These are phyloP conservation scores for Filosporella fistucella DNA, from an alignment of 495 filamentous ascomycete genomes.

Conservation along the genomic window DNA sequence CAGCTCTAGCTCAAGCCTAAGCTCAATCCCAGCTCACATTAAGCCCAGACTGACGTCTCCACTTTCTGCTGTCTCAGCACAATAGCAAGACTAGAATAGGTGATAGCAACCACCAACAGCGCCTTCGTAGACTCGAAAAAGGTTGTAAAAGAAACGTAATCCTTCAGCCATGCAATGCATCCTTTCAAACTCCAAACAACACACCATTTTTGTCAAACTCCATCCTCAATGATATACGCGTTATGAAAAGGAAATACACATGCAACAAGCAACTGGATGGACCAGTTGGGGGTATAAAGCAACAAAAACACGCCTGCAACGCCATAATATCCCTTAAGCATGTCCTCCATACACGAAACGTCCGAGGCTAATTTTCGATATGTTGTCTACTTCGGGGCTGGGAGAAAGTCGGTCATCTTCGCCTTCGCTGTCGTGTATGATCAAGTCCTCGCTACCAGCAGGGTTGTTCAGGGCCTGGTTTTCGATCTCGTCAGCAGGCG, in stretches of 20 bases:
- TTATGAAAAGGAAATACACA: not conserved
- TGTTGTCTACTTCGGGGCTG: not conserved
- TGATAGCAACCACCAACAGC: too few relatives aligned
- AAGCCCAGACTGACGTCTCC: too few relatives aligned
- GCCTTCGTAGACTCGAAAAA: too few relatives aligned
- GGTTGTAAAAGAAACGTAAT: too few relatives aligned
- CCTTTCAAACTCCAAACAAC: too few relatives aligned
- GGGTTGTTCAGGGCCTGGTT: constrained; percentile 6
- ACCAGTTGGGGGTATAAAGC: constrained; percentile 3
- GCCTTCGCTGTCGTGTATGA: constrained; percentile 24
- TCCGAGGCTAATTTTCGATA: constrained; percentile 8
- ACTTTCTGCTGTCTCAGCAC: too few relatives aligned
- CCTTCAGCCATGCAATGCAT: too few relatives aligned
- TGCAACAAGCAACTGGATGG: not conserved
- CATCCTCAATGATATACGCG: not conserved
- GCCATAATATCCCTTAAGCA: not conserved
- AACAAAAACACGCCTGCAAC: not conserved
- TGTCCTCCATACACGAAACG: constrained; percentile 13
- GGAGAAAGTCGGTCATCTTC: constrained; percentile 15
- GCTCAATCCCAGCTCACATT: too few relatives aligned
- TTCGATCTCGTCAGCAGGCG: constrained; percentile 19
- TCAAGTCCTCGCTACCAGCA: constrained; percentile 26
- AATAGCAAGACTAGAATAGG: too few relatives aligned
- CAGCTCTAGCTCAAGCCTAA: too few relatives aligned
- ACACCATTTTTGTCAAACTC: not conserved